These are phyloP conservation scores for Gossypium stocksii DNA, from an alignment of 345 rosid genomes.

Conservation along the genomic window DNA sequence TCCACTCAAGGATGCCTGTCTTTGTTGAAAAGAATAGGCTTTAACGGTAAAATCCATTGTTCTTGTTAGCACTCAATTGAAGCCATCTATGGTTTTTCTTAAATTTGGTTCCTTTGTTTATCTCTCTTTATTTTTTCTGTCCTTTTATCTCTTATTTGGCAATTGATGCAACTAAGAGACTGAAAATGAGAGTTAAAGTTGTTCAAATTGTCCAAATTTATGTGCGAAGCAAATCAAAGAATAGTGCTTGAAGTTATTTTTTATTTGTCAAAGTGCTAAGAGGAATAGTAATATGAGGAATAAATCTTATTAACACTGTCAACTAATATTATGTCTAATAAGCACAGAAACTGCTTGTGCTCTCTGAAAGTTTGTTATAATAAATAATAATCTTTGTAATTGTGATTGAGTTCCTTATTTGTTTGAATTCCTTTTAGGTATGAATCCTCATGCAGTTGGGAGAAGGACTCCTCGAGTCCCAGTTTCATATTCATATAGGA, in stretches of 20 bases:
- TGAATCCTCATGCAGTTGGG: conserved; percentile 72
- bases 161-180: background rate
- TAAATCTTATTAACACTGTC: background rate
- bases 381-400: conserved; percentile 4
- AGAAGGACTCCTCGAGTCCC: conserved; percentile 98
- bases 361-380: background rate
- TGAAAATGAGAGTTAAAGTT: background rate
- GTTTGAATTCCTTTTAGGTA: conserved; percentile 40
- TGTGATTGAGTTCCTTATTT: background rate
- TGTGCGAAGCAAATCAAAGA: background rate
- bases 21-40: conserved; percentile 55
- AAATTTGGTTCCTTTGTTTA: background rate
- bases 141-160: background rate
- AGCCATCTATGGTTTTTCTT: conserved; percentile 1
- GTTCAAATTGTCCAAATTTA: conserved; percentile 2
- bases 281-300: background rate
- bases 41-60: conserved; percentile 44
- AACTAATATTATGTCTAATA: background rate
- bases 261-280: background rate
- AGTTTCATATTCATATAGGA: conserved; percentile 47
- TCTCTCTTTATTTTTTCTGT: background rate
- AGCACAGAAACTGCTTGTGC: conserved; percentile 2
- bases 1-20: conserved; percentile 71
- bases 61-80: conserved; percentile 6
- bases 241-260: background rate